Percentiles rank a stretch among this genome's conserved stretches.
phyloP scores from a whole-genome alignment of 306 rosid genomes.

The Morella rubra region DNA sequence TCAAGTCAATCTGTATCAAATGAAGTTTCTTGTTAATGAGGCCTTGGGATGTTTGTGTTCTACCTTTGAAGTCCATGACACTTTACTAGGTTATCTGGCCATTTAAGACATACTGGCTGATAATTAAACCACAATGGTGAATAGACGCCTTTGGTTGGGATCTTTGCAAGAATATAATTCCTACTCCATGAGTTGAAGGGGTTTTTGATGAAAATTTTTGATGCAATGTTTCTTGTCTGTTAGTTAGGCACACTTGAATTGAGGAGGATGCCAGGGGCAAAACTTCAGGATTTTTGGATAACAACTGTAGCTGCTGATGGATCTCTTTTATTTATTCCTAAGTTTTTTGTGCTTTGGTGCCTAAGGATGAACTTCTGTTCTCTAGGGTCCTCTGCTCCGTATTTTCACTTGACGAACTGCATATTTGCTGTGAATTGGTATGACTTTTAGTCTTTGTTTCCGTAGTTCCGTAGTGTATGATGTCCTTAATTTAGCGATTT shows the following conservation, averaged over 20 bases:
- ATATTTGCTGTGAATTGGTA: not conserved
- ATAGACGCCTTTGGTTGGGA: not conserved
- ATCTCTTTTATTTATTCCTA: not conserved
- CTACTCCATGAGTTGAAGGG: not conserved
- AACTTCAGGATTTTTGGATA: not conserved
- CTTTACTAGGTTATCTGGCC: not conserved
- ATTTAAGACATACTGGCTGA: not conserved
- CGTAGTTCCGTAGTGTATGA: not conserved
- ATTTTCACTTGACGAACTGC: not conserved
- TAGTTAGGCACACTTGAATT: not conserved
- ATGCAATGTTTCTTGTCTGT: not conserved
- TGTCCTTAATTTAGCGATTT: not conserved
- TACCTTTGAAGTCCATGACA: not conserved
- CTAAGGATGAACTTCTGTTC: not conserved
- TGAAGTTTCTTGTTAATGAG: not conserved
- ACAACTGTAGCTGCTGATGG: not conserved
- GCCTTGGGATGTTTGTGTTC: not conserved
- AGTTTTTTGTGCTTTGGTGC: not conserved
- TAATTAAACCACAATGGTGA: not conserved
- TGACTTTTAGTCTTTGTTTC: not conserved
- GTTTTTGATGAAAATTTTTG: not conserved
- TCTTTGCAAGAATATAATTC: not conserved
- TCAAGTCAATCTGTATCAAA: not conserved
- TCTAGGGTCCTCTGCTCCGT: not conserved
- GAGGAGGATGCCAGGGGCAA: not conserved